Percentiles rank a stretch among this genome's conserved stretches.
Conservation (phyloP, 1,139 yeast genomes). For the Debaryomyces udenii region DNA sequence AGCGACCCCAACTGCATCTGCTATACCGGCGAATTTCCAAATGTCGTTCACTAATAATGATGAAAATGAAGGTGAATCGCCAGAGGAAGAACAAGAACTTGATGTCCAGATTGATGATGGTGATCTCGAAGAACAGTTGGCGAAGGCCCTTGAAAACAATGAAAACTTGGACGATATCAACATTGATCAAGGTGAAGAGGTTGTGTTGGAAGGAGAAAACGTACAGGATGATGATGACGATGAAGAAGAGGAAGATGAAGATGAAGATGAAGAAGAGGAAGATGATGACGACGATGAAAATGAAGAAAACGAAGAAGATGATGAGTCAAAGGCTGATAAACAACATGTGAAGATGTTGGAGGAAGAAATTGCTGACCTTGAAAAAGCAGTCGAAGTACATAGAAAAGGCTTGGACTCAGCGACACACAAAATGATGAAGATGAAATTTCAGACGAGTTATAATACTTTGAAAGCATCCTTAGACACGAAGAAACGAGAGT, state of each 20-base stretch:
- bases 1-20: conserved; percentile 24
- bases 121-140: conserved; percentile 44
- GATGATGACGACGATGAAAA: conserved; percentile 32
- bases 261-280: conserved; percentile 35
- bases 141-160: conserved; percentile 38
- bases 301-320: conserved; percentile 33
- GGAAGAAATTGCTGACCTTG: conserved; percentile 86
- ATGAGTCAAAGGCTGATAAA: conserved; percentile 36
- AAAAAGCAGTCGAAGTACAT: conserved; percentile 76
- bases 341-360: conserved; percentile 78
- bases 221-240: conserved; percentile 23
- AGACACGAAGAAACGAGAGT: conserved; percentile 77
- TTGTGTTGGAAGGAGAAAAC: conserved; percentile 17
- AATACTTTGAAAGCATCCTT: conserved; percentile 79
- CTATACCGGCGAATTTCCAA: conserved; percentile 11
- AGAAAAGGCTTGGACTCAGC: conserved; percentile 74
- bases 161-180: conserved; percentile 12
- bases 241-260: conserved; percentile 31
- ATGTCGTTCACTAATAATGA: conserved; percentile 25
- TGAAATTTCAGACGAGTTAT: conserved; percentile 83
- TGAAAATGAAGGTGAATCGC: conserved; percentile 36
- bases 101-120: conserved; percentile 28
- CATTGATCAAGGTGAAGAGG: conserved; percentile 17
- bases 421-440: conserved; percentile 83
- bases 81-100: conserved; percentile 25